Evolutionary conservation across 768 basidiomycete genomes (phyloP).

Genomic region (Leccinum barrowsii): DNA sequence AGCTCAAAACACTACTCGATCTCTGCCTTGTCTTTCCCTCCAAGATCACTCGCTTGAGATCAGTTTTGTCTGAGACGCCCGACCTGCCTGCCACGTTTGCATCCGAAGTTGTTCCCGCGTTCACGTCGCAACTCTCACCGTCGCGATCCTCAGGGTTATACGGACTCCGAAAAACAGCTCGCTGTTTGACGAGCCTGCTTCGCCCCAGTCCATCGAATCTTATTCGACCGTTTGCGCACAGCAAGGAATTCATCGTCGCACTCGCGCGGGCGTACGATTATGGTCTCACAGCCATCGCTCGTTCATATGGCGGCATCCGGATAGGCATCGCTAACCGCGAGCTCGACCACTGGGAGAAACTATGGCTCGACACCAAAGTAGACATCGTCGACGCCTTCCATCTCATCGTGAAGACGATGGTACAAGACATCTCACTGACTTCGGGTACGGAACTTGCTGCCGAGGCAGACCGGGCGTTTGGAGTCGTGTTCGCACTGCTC

Average conservation of each 20-base stretch:
- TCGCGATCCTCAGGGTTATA: constrained; percentile 51
- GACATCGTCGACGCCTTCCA: constrained; percentile 70
- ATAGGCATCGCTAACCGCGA: constrained; percentile 25
- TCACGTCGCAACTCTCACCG: constrained; percentile 46
- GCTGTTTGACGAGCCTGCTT: constrained; percentile 54
- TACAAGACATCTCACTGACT: constrained; percentile 45
- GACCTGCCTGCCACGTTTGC: constrained; percentile 33
- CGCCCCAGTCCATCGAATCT: constrained; percentile 47
- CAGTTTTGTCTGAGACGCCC: constrained; percentile 39
- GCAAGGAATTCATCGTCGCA: constrained; percentile 49
- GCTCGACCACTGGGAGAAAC: constrained; percentile 63
- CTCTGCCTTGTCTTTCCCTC: constrained; percentile 55
- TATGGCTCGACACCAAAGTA: constrained; percentile 74
- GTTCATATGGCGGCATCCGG: constrained; percentile 57
- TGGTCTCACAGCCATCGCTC: constrained; percentile 52
- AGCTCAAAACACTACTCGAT: constrained; percentile 57
- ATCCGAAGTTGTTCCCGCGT: constrained; percentile 52
- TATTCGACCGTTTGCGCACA: constrained; percentile 49
- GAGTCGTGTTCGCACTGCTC: constrained; percentile 56
- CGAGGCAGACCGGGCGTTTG: constrained; percentile 54
- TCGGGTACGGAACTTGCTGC: constrained; percentile 41
- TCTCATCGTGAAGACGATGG: constrained; percentile 46
- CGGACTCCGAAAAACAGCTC: constrained; percentile 58
- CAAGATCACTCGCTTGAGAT: constrained; percentile 42
- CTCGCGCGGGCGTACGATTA: constrained; percentile 59